Evolutionary conservation across 176 grass and related monocot genomes (phyloP), one percentile per base, ranked within the genome.

Genomic region (Chloris gayana): DNA sequence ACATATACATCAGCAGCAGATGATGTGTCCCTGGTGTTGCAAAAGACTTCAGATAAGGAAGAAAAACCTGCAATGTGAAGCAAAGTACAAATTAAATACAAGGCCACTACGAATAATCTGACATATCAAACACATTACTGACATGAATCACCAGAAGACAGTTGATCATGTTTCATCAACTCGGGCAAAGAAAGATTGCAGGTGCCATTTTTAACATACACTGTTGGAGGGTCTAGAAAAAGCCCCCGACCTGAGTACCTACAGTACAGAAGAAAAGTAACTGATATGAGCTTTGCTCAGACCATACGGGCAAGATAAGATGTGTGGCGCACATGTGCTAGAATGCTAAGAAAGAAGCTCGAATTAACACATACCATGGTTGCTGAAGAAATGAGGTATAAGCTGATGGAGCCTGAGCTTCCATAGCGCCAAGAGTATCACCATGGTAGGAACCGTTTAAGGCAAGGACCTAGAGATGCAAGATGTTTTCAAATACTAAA

Each of bases 401-500:
- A 27, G 92, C 75, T 69, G 95, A 98, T 74, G 95, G 95, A 87
- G 95, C 87, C 87, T 98, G 95, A 25, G 95, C 95, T 80, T 98
- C 95, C 95, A 98, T 98, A 76, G 95, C 95, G 67, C 95, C 95
- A 62, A 98, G 77, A 61, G 95, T 98, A 85, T 98, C 95, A 82
- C 92, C 95, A 59, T 94, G 95, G 67, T 98, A 98, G 34, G 91
- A 94, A 74, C 95, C 95, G 67, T 80, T 92, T 62, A 98, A 81
- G 79, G 95, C 90, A 82, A 94, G 88, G 66, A 98, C 95, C 95
- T 98, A 69, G 1, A 74, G 61, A 75, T 33, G 38, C 34, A 62
- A 59, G 41, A 65, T 78, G 32, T 50, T 59, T 69, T 32, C 33
- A 65, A 66, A 77, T 32, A 60, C 8, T 45, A 41, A 31, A 4